Evolutionary conservation across 768 basidiomycete genomes (phyloP).

Genomic region (Arthromyces matolae): DNA sequence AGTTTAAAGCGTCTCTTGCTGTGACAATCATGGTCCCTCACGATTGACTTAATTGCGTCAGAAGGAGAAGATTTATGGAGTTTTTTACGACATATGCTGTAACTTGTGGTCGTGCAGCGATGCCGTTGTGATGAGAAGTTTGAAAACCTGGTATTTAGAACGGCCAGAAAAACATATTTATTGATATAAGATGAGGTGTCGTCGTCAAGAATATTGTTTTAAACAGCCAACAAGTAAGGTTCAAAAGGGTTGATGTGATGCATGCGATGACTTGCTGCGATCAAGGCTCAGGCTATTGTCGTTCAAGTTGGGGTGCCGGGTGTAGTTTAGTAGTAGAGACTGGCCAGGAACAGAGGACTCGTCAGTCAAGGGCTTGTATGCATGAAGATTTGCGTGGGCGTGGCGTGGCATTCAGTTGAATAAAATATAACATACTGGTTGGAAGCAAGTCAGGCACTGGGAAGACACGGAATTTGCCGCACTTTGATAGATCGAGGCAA

Average conservation of each 20-base stretch:
- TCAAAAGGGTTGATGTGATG: neutral
- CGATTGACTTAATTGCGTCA: constrained; percentile 6
- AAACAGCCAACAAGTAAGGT: too few relatives aligned
- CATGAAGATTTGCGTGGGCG: constrained; percentile 16
- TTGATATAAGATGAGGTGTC: too few relatives aligned
- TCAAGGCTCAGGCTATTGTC: neutral
- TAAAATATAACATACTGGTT: constrained; percentile 6
- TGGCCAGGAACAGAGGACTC: constrained; percentile 11
- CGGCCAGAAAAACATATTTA: too few relatives aligned
- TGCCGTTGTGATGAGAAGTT: neutral
- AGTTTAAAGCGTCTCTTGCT: too few relatives aligned
- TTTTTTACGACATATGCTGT: constrained; percentile 11
- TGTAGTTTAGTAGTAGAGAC: too few relatives aligned
- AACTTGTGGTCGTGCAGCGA: constrained; percentile 3
- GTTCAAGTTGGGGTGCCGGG: neutral
- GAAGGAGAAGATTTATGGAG: constrained; percentile 3
- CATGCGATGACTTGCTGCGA: neutral
- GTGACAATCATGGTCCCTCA: constrained; percentile 6
- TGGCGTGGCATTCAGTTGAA: constrained; percentile 7
- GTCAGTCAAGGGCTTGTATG: constrained; percentile 9
- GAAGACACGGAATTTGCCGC: constrained; percentile 14
- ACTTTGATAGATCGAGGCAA: constrained; percentile 18
- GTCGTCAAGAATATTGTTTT: too few relatives aligned
- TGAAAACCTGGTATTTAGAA: neutral
- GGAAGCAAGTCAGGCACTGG: too few relatives aligned